Percentiles rank a stretch among this genome's conserved stretches.
These are phyloP conservation scores for Tylopilus rubrobrunneus DNA, from an alignment of 768 basidiomycete species.

Conservation along the genomic window DNA sequence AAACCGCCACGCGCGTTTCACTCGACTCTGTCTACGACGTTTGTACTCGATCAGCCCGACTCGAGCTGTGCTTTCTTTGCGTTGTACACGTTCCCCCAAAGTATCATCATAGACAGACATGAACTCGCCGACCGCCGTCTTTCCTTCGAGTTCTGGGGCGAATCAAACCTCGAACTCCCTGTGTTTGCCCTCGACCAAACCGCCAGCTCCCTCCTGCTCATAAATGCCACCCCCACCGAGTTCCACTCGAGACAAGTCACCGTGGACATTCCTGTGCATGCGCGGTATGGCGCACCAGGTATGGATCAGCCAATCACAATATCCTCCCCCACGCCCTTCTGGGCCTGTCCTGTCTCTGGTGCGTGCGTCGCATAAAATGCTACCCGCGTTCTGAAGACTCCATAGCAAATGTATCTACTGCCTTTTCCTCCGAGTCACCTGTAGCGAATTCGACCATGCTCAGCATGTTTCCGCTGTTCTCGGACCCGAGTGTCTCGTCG, in stretches of 20 bases:
- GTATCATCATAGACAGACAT: constrained; percentile 42
- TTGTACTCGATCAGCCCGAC: constrained; percentile 12
- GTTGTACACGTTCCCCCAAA: constrained; percentile 35
- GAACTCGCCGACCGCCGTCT: constrained; percentile 36
- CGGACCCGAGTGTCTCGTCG: constrained; percentile 7
- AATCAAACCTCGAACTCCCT: constrained; percentile 42
- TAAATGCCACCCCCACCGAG: constrained; percentile 23
- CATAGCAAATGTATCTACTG: constrained; percentile 1
- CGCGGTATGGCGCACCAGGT: constrained; percentile 37
- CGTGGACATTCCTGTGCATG: constrained; percentile 41
- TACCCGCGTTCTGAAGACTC: constrained; percentile 4
- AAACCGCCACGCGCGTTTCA: constrained; percentile 28
- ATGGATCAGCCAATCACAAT: constrained; percentile 19
- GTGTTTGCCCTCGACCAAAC: constrained; percentile 31
- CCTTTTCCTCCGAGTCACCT: constrained; percentile 17
- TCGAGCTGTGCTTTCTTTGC: constrained; percentile 30
- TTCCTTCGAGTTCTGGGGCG: constrained; percentile 34
- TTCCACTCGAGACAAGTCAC: constrained; percentile 6
- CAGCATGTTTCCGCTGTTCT: constrained; percentile 14
- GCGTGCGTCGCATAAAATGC: background rate
- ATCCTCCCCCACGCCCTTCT: constrained; percentile 29
- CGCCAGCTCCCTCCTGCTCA: constrained; percentile 29
- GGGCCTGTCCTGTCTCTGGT: constrained; percentile 30
- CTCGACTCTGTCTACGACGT: constrained; percentile 25
- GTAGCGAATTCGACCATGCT: constrained; percentile 24